Evolutionary conservation across 2,329 filamentous ascomycete genomes (phyloP), one percentile per base, ranked within the genome.

Genomic region (Penicillium sp.): DNA sequence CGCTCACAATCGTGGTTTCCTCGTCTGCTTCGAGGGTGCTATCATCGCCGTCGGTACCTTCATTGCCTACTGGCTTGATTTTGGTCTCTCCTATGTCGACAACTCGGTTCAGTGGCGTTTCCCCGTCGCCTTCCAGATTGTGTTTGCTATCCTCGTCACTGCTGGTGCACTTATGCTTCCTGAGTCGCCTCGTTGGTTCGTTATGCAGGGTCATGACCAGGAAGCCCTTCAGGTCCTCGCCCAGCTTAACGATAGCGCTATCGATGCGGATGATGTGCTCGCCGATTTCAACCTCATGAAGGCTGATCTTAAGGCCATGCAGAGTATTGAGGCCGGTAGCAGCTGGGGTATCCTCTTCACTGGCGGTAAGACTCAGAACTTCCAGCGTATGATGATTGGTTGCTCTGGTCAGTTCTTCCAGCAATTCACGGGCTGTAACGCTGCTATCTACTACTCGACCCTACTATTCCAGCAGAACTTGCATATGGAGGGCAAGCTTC

Each of bases 171-270:
- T 66, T 0, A 34, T 64, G 16, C 69, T 83, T 1, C 81, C 81
- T 9, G 82, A 84, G 55, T 82, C 79, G 0, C 82, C 82, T 8
- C 73, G 81, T 38, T 83, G 81, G 78, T 72, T 85, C 20, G 75
- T 84, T 11, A 69, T 79, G 50, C 78, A 79, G 49, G 81, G 80
- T 16, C 69, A 74, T 37, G 76, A 82, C 58, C 70, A 72, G 54
- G 79, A 76, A 62, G 81, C 71, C 38, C 70, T 71, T 14, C 68
- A 74, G 5, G 79, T 82, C 13, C 76, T 83, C 39, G 78, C 78
- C 3, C 75, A 76, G 10, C 76, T 82, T 2, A 71, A 75, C 26
- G 56, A 79, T 35, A 59, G 44, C 20, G 39, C 49, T 29, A 42
- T 56, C 35, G 84, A 84, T 57, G 59, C 62, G 14, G 65, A 70